phyloP scores from a whole-genome alignment of 208 protist genomes.

The Zelonia costaricensis region DNA sequence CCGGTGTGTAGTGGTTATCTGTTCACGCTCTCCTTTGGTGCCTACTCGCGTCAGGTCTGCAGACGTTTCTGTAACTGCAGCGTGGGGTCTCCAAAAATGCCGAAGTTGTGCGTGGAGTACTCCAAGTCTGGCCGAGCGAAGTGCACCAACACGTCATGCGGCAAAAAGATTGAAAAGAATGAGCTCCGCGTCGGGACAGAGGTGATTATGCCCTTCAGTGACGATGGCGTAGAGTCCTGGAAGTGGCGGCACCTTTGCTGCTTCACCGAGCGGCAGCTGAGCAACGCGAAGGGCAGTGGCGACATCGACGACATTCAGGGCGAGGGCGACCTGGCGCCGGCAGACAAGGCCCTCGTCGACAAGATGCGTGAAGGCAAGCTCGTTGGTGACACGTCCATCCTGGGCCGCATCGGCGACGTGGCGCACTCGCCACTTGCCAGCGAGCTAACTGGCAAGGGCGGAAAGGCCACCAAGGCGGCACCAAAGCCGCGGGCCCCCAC shows the following conservation, averaged over 20 bases:
- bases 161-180: slow-evolving; percentile 62
- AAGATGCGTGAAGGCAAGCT: slow-evolving; percentile 67
- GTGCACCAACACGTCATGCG: slow-evolving; percentile 56
- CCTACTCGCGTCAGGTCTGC: too few species aligned
- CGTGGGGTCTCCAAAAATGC: too few species aligned
- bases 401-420: slow-evolving; percentile 72
- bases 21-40: too few species aligned
- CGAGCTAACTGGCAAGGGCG: slow-evolving; percentile 24
- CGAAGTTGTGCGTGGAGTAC: slow-evolving; percentile 71
- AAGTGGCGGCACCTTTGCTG: slow-evolving; percentile 89
- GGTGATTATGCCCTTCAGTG: slow-evolving; percentile 47
- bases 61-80: too few species aligned
- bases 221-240: slow-evolving; percentile 46
- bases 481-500: slow-evolving; percentile 7
- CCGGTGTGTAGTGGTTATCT: too few species aligned
- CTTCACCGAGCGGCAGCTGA: slow-evolving; percentile 76
- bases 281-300: slow-evolving; percentile 53
- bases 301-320: slow-evolving; percentile 69
- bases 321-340: slow-evolving; percentile 54
- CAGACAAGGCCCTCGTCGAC: slow-evolving; percentile 55
- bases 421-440: slow-evolving; percentile 44
- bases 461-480: slow-evolving; percentile 20
- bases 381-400: slow-evolving; percentile 39
- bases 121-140: slow-evolving; percentile 67
- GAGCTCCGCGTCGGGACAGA: slow-evolving; percentile 83